Base-by-base conservation (phyloP, 371 early-diverging fungal species). In the Rhizopus arrhizus region DNA sequence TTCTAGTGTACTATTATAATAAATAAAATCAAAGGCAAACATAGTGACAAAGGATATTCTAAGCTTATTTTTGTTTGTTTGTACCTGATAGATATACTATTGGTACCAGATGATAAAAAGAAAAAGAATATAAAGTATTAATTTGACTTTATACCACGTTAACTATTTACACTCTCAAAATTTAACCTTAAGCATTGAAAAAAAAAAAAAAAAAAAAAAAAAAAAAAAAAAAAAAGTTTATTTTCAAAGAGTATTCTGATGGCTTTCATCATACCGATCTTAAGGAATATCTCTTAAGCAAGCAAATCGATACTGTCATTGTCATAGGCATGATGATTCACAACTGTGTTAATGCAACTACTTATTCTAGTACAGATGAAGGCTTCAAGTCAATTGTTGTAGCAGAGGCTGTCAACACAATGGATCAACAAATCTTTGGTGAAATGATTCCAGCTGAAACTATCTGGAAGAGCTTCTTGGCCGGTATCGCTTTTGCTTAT, bases 261-360 rank as follows among this genome's bases (percentile, higher is more conserved):
- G 28, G 46, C 22, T 60, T 60, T 53, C 53, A 53, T n/a, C 43
- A 34, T 16, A 60, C 47, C 15, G 60, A 60, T 29, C 60, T 60
- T 34, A 53, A 52, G 29, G 32, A 60, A 38, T 60, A 60, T 31
- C 56, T 41, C 32, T 43, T 41, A 56, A 55, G 55, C 55, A 55
- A 41, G 45, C 43, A 42, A 55, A 42, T 43, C 43, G 41, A 32
- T 43, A 43, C 43, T 15, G 54, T 28, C 43, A 55, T 43, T 55
- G 13, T 52, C 15, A 10, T 32, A n/a, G 13, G 5, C 16, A 4
- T n/a, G n/a, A n/a, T n/a, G n/a, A n/a, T n/a, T 28, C 29, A 40
- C 43, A 60, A 53, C 47, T 60, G 60, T 53, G 53, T 60, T 9
- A 60, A 60, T 60, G 60, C 60, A 28, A 53, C 53, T 34, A 53